Base-by-base conservation (phyloP, 1,284 basidiomycete species). In the Naganishia liquefaciens region DNA sequence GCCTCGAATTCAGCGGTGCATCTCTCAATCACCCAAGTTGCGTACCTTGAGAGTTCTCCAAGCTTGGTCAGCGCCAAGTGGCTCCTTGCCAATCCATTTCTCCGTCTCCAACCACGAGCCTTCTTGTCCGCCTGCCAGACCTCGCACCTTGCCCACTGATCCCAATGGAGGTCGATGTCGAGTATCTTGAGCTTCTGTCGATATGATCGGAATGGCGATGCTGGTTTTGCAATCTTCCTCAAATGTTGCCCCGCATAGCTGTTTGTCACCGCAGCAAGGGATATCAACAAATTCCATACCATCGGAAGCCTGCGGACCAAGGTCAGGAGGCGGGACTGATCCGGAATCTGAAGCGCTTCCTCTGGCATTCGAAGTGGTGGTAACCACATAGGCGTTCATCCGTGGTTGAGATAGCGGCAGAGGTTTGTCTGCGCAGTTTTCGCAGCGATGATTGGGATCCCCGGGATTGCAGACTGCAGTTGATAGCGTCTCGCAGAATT, bases 401-500 rank as follows among this genome's bases (percentile, higher is more conserved):
- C 39, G n/a, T 15, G 44, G 33, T 2, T 44, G 49, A 2, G 55
- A 46, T 25, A 50, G 46, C 21, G 43, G 25, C 50, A 53, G 23
- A 17, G 60, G 60, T 28, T 40, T 65, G 49, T 61, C 60, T 79
- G 80, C 79, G 44, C 66, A 62, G 13, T 62, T 62, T 33, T 64
- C 66, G 40, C 66, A 65, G 5, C 55, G 53, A 44, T 66, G 57
- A 25, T 58, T 53, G 23, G 64, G 64, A 47, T 61, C 58, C 5
- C 74, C 55, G 30, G 75, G 67, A 21, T 80, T 75, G 54, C 79
- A 79, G 23, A 86, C 77, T n/a, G 85, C 84, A 68, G 85, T 82
- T 68, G 83, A 84, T 63, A 91, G 84, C 37, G 88, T 88, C 47
- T 83, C 83, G 74, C 91, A 94, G 76, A 94, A 94, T 25, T 91